A percentile compares a stretch with the other conserved stretches of the same genome.
Evolutionary conservation across 352 stramenopile genomes (phyloP).

Genomic region (Globisporangium splendens): DNA sequence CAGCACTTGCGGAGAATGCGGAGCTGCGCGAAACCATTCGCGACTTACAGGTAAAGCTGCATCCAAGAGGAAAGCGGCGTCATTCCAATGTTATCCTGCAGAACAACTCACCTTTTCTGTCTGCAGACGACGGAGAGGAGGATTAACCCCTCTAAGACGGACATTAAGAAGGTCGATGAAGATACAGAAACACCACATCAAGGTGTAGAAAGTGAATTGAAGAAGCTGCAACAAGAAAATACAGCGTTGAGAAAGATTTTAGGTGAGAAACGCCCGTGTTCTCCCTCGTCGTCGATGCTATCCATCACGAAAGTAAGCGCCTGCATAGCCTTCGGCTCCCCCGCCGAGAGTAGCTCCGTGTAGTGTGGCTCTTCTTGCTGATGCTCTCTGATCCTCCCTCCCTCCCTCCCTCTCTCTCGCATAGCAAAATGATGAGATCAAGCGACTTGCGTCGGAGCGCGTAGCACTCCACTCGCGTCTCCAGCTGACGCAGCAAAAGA

Average conservation of each 20-base stretch:
- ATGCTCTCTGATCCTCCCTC: slow-evolving; percentile 20
- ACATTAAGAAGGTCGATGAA: too few relatives aligned
- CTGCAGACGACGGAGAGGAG: slow-evolving; percentile 16
- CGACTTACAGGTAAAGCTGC: slow-evolving; percentile 56
- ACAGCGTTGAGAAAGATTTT: slow-evolving; percentile 16
- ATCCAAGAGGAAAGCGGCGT: slow-evolving; percentile 26
- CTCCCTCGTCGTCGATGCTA: slow-evolving; percentile 12
- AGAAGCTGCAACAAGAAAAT: slow-evolving; percentile 33
- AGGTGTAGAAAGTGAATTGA: slow-evolving; percentile 36
- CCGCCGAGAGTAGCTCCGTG: slow-evolving; percentile 4
- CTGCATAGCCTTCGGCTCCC: background rate
- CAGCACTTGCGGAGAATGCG: slow-evolving; percentile 50
- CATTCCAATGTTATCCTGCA: slow-evolving; percentile 29
- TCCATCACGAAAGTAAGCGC: slow-evolving; percentile 21
- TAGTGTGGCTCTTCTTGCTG: slow-evolving; percentile 13
- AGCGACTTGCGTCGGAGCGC: slow-evolving; percentile 43
- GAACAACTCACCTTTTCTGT: slow-evolving; percentile 20
- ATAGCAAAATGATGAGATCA: slow-evolving; percentile 53
- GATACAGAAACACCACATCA: slow-evolving; percentile 13
- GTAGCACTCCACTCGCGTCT: slow-evolving; percentile 43
- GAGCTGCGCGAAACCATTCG: slow-evolving; percentile 60
- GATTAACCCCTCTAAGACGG: slow-evolving; percentile 7
- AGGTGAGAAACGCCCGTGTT: slow-evolving; percentile 10
- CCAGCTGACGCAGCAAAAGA: slow-evolving; percentile 48
- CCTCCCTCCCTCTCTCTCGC: slow-evolving; percentile 19